Evolutionary conservation across 345 rosid genomes (phyloP).

Genomic region (Odontarrhena argentea): DNA sequence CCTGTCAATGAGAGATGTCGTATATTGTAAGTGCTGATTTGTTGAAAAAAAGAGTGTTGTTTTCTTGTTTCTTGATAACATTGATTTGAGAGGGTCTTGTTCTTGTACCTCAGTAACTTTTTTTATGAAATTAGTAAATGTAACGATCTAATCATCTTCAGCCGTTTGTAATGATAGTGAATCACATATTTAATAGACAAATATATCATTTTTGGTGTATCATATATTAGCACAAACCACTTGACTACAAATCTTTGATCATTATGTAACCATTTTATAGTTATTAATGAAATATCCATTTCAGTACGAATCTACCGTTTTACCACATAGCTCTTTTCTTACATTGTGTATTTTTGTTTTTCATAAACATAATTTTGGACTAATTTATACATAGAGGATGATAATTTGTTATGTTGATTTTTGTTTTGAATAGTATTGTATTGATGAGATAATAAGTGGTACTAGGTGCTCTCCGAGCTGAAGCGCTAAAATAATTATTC

Average conservation of each 20-base stretch:
- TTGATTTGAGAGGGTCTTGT: slow-evolving; percentile 28
- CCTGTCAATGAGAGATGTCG: slow-evolving; percentile 26
- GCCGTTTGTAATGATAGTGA: not conserved
- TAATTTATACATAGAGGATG: not conserved
- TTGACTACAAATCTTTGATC: not conserved
- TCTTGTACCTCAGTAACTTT: slow-evolving; percentile 30
- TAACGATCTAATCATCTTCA: slow-evolving; percentile 26
- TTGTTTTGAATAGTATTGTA: too few species aligned
- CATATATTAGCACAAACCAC: too few species aligned
- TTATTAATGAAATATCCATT: not conserved
- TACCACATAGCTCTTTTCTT: not conserved
- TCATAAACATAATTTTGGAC: not conserved
- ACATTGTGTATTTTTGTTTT: not conserved
- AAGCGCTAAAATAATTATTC: too few species aligned
- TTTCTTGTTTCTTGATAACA: slow-evolving; percentile 36
- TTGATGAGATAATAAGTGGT: too few species aligned
- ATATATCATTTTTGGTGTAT: too few species aligned
- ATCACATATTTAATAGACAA: not conserved
- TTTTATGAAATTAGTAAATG: slow-evolving; percentile 13
- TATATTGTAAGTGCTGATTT: slow-evolving; percentile 29
- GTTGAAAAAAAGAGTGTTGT: slow-evolving; percentile 13
- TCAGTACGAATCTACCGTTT: not conserved
- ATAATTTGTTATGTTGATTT: too few species aligned
- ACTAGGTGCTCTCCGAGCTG: too few species aligned
- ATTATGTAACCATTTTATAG: not conserved